A percentile compares a stretch with the other conserved stretches of the same genome.
These are phyloP conservation scores for Saturnispora dispora DNA, from an alignment of 805 yeast species.

Conservation along the genomic window DNA sequence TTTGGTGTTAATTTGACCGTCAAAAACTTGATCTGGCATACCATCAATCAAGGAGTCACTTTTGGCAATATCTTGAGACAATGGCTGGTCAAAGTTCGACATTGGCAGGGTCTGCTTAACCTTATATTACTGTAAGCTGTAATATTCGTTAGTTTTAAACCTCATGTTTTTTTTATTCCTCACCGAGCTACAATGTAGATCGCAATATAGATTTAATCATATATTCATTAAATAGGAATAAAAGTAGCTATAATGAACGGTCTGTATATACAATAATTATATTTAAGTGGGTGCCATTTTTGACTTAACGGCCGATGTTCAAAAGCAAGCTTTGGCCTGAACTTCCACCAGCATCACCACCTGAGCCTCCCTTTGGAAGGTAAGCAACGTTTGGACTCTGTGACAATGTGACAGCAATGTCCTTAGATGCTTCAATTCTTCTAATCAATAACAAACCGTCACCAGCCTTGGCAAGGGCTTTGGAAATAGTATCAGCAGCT, in stretches of 20 bases:
- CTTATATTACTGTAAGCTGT: neutral
- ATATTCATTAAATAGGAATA: neutral
- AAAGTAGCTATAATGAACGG: neutral
- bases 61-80: neutral
- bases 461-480: conserved; percentile 88
- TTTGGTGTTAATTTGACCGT: conserved; percentile 13
- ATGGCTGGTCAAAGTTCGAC: neutral
- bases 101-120: neutral
- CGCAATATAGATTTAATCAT: neutral
- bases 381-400: conserved; percentile 79
- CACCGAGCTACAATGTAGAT: neutral
- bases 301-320: conserved; percentile 53
- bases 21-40: conserved; percentile 1
- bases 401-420: conserved; percentile 84
- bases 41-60: neutral
- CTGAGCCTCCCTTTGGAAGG: conserved; percentile 49
- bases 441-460: conserved; percentile 90
- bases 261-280: conserved; percentile 1
- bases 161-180: neutral
- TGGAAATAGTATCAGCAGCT: conserved; percentile 90
- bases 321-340: conserved; percentile 46
- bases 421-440: conserved; percentile 94
- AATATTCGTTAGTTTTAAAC: too few species aligned
- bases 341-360: conserved; percentile 32
- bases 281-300: neutral